Evolutionary conservation across 768 basidiomycete genomes (phyloP).

Genomic region (Basidioascus undulatus): DNA sequence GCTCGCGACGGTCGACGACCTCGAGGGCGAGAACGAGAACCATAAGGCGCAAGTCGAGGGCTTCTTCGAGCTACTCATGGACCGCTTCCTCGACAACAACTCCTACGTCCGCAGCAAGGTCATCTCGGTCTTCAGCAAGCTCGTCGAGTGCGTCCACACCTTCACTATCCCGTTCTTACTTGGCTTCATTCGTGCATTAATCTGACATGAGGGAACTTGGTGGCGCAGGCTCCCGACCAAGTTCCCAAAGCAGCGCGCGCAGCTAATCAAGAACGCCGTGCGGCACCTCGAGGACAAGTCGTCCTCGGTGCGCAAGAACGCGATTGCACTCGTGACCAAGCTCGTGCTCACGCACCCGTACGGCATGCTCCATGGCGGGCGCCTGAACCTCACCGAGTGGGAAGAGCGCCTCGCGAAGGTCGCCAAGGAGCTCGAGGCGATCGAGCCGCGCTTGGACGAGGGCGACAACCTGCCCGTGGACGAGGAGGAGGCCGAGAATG

Average conservation of each 20-base stretch:
- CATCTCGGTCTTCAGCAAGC: slow-evolving; percentile 42
- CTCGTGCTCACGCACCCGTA: slow-evolving; percentile 75
- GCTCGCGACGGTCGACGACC: slow-evolving; percentile 29
- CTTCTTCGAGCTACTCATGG: slow-evolving; percentile 60
- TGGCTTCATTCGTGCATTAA: neutral
- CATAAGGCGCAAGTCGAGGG: slow-evolving; percentile 36
- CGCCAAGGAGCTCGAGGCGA: slow-evolving; percentile 35
- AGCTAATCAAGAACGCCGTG: slow-evolving; percentile 50
- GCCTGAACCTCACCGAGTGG: slow-evolving; percentile 46
- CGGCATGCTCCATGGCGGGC: slow-evolving; percentile 57
- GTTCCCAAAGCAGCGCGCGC: slow-evolving; percentile 64
- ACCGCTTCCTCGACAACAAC: slow-evolving; percentile 66
- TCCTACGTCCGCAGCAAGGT: slow-evolving; percentile 83
- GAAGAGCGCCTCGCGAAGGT: slow-evolving; percentile 42
- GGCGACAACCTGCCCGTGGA: slow-evolving; percentile 25
- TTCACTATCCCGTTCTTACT: neutral
- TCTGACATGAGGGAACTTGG: no score
- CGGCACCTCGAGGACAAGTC: slow-evolving; percentile 72
- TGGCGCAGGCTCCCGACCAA: slow-evolving; percentile 36
- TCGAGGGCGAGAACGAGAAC: slow-evolving; percentile 25
- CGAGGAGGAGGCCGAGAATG: slow-evolving; percentile 24
- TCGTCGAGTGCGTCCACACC: slow-evolving; percentile 34
- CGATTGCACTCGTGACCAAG: slow-evolving; percentile 47
- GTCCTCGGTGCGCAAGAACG: slow-evolving; percentile 60
- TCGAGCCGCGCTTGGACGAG: slow-evolving; percentile 30